phyloP scores from a whole-genome alignment of 2,329 filamentous ascomycete genomes.

The Fusarium tricinctum region DNA sequence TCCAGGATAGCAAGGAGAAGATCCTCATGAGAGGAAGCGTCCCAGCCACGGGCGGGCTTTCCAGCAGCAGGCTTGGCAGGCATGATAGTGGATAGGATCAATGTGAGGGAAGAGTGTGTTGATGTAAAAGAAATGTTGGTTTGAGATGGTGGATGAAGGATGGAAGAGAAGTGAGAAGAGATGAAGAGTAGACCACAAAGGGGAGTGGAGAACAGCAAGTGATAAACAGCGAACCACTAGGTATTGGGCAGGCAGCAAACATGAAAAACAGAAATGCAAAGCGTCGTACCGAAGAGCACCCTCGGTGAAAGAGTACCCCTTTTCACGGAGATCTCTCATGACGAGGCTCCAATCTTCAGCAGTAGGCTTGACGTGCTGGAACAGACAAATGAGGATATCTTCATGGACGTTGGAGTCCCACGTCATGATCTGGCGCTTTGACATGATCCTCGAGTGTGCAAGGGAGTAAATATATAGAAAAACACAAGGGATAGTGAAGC shows the following conservation, averaged over 20 bases:
- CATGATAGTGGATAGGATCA: conserved; percentile 5
- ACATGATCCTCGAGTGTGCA: conserved; percentile 41
- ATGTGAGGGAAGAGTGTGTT: neutral
- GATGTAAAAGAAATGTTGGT: neutral
- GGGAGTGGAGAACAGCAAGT: neutral
- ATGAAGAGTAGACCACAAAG: neutral
- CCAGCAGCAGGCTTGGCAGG: conserved; percentile 33
- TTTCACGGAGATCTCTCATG: conserved; percentile 54
- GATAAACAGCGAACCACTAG: neutral
- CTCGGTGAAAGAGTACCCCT: conserved; percentile 59
- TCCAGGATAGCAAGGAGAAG: conserved; percentile 57
- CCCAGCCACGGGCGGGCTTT: conserved; percentile 53
- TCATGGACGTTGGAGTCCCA: conserved; percentile 61
- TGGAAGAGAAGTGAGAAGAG: neutral
- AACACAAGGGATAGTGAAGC: neutral
- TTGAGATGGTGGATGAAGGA: conserved; percentile 6
- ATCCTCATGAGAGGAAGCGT: conserved; percentile 56
- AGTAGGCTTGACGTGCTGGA: conserved; percentile 55
- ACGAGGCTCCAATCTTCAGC: conserved; percentile 54
- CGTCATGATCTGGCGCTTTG: conserved; percentile 52
- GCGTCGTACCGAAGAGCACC: conserved; percentile 58
- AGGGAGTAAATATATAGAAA: neutral
- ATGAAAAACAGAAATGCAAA: conserved; percentile 11
- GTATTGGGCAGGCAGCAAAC: conserved; percentile 3
- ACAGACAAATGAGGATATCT: conserved; percentile 60